These are phyloP conservation scores for Quercus engelmannii DNA, from an alignment of 306 rosid species.

Conservation along the genomic window DNA sequence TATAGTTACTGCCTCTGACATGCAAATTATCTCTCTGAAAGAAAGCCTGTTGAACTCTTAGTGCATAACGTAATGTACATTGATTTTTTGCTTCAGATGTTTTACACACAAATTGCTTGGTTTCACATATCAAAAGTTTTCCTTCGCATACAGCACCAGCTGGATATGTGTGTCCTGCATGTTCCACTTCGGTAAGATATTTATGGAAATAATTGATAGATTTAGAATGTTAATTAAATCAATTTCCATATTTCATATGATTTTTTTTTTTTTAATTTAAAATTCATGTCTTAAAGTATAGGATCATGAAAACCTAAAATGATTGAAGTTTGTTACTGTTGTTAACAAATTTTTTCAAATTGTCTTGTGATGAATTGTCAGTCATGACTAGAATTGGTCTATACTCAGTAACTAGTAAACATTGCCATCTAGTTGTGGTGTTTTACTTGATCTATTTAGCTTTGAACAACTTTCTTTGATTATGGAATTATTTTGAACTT, in stretches of 20 bases:
- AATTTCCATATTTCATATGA: background rate
- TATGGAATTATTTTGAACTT: background rate
- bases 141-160: conserved; percentile 97
- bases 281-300: background rate
- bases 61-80: conserved; percentile 19
- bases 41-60: conserved; percentile 12
- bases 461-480: background rate
- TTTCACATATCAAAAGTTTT: conserved; percentile 87
- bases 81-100: conserved; percentile 51
- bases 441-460: background rate
- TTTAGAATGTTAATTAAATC: background rate
- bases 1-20: conserved; percentile 13
- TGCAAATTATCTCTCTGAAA: conserved; percentile 8
- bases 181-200: conserved; percentile 77
- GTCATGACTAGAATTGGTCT: background rate
- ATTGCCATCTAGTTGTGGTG: background rate
- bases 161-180: conserved; percentile 91
- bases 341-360: background rate
- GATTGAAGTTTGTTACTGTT: background rate
- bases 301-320: background rate
- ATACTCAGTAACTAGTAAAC: background rate
- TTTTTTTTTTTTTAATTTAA: no score
- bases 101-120: conserved; percentile 88
- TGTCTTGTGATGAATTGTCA: background rate
- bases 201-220: background rate